Percentiles rank a stretch among this genome's conserved stretches.
phyloP scores from a whole-genome alignment of 768 basidiomycete species.

The Lactarius vividus region DNA sequence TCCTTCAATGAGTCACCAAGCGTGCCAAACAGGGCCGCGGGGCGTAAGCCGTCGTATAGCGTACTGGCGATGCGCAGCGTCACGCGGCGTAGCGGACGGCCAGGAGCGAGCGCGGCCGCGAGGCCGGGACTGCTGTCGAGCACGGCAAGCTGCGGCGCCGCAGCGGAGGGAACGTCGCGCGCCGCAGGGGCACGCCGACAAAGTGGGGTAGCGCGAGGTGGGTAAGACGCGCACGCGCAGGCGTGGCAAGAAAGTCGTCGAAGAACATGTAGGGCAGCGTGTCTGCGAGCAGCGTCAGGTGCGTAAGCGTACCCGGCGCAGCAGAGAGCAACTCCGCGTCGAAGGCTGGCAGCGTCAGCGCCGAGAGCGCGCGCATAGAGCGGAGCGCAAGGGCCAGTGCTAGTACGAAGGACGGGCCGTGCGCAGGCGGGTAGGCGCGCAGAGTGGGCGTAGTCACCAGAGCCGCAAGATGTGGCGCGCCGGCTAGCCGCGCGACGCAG shows the following conservation, averaged over 20 bases:
- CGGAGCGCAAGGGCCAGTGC: constrained; percentile 35
- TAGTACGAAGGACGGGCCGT: constrained; percentile 24
- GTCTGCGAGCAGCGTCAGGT: constrained; percentile 32
- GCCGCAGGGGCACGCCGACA: constrained; percentile 9
- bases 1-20: constrained; percentile 28
- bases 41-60: constrained; percentile 37
- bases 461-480: constrained; percentile 28
- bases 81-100: constrained; percentile 31
- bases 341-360: too few relatives aligned
- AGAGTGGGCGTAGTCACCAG: constrained; percentile 31
- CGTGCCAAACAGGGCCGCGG: constrained; percentile 32
- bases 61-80: constrained; percentile 33
- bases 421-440: constrained; percentile 10
- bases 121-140: constrained; percentile 32
- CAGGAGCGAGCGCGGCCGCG: constrained; percentile 30
- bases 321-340: too few relatives aligned
- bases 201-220: constrained; percentile 21
- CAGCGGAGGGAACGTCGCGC: constrained; percentile 17
- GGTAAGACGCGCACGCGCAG: constrained; percentile 27
- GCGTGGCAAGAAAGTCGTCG: constrained; percentile 31
- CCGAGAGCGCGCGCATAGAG: constrained; percentile 33
- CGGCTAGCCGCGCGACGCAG: constrained; percentile 34
- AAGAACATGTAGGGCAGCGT: constrained; percentile 30
- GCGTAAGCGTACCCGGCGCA: too few relatives aligned
- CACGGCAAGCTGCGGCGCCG: constrained; percentile 28